These are phyloP conservation scores for Sparassis latifolia DNA, from an alignment of 1,284 basidiomycete genomes.

Conservation along the genomic window DNA sequence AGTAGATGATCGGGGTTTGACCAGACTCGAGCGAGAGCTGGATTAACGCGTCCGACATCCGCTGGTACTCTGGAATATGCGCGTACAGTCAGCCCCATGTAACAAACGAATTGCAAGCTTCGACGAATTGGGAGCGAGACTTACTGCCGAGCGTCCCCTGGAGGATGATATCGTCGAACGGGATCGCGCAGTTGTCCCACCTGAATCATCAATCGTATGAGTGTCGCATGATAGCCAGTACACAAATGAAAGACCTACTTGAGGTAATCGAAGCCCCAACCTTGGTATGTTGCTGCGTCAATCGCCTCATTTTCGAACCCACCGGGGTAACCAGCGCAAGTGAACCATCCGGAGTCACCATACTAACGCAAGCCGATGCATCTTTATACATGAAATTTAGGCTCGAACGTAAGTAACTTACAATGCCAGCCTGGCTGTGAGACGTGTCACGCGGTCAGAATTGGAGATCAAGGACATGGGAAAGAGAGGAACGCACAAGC, in stretches of 20 bases:
- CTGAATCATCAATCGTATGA: conserved; percentile 12
- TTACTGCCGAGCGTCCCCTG: conserved; percentile 39
- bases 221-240: too few relatives aligned
- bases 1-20: conserved; percentile 36
- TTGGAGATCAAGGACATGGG: too few relatives aligned
- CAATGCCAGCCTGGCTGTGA: conserved; percentile 25
- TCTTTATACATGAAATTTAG: neutral
- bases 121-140: conserved; percentile 10
- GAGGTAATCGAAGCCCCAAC: conserved; percentile 45
- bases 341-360: conserved; percentile 44
- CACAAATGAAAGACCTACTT: conserved; percentile 26
- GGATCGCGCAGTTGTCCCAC: conserved; percentile 46
- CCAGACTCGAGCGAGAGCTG: conserved; percentile 28
- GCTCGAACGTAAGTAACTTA: conserved; percentile 4
- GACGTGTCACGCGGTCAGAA: neutral
- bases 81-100: too few relatives aligned
- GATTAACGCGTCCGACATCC: conserved; percentile 40
- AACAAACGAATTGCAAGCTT: too few relatives aligned
- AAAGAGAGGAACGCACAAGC: conserved; percentile 30
- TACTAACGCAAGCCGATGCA: conserved; percentile 25
- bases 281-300: conserved; percentile 33
- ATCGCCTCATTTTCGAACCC: conserved; percentile 39
- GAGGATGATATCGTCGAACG: conserved; percentile 37
- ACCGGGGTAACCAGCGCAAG: conserved; percentile 42
- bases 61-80: conserved; percentile 30